Evolutionary conservation across 257 asterid species (phyloP).

Genomic region (Solanum pinnatisectum): DNA sequence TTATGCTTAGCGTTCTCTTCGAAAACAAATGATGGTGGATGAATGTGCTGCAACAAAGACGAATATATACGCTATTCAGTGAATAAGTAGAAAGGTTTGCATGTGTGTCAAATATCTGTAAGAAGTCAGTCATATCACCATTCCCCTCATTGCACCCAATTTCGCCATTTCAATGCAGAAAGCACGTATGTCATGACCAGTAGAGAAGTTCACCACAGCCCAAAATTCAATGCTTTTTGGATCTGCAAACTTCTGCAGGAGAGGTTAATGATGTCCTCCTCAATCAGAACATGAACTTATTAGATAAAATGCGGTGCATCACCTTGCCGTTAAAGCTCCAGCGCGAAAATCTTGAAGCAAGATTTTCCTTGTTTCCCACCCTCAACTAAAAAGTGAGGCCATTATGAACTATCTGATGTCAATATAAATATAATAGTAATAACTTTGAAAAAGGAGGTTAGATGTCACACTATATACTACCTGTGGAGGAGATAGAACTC

Average conservation of each 20-base stretch:
- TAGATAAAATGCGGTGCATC: background rate
- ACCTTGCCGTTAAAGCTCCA: conserved; percentile 49
- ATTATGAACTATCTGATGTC: background rate
- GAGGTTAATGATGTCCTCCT: background rate
- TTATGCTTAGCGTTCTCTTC: conserved; percentile 27
- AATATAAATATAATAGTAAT: background rate
- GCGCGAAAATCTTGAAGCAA: conserved; percentile 31
- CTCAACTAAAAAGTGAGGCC: conserved; percentile 18
- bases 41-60: conserved; percentile 14
- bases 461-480: conserved; percentile 11
- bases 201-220: conserved; percentile 38
- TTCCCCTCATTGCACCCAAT: conserved; percentile 25
- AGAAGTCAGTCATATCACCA: conserved; percentile 16
- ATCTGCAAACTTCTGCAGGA: conserved; percentile 18
- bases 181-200: conserved; percentile 10
- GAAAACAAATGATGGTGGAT: conserved; percentile 26
- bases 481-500: conserved; percentile 40
- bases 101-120: background rate
- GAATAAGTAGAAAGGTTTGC: background rate
- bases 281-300: background rate
- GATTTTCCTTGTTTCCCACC: conserved; percentile 30
- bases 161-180: conserved; percentile 18
- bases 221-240: conserved; percentile 33
- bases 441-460: background rate
- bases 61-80: background rate